Evolutionary conservation across 768 basidiomycete species (phyloP).

Genomic region (Phallus indusiatus): DNA sequence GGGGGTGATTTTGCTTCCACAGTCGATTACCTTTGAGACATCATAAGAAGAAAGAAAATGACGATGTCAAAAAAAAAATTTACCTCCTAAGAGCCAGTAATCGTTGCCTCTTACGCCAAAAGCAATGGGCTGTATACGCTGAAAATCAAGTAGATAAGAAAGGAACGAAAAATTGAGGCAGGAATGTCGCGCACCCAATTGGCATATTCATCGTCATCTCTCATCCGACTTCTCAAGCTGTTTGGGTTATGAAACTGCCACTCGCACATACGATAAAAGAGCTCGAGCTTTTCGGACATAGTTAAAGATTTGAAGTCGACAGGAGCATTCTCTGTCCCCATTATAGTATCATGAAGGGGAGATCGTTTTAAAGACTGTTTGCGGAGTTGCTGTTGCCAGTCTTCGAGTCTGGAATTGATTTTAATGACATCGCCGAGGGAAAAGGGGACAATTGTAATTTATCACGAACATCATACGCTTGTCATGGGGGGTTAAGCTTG

Average conservation of each 20-base stretch:
- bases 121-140: constrained; percentile 83
- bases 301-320: constrained; percentile 32
- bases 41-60: constrained; percentile 1
- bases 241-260: constrained; percentile 83
- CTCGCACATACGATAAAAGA: constrained; percentile 62
- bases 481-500: constrained; percentile 62
- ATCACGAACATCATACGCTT: constrained; percentile 61
- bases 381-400: constrained; percentile 70
- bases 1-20: constrained; percentile 74
- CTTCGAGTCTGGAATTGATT: constrained; percentile 42
- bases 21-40: constrained; percentile 60
- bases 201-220: constrained; percentile 65
- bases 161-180: constrained; percentile 7
- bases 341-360: constrained; percentile 53
- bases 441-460: constrained; percentile 13
- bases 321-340: constrained; percentile 48
- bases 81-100: constrained; percentile 82
- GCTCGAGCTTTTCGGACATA: constrained; percentile 65
- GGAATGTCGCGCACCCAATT: constrained; percentile 52
- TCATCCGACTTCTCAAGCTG: constrained; percentile 63
- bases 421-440: constrained; percentile 16
- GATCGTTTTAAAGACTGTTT: constrained; percentile 70
- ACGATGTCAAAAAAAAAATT: constrained; percentile 15
- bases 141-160: neutral
- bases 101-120: constrained; percentile 71